These are phyloP conservation scores for Lactuca sativa DNA, from an alignment of 129 eudicot genomes.

Conservation along the genomic window DNA sequence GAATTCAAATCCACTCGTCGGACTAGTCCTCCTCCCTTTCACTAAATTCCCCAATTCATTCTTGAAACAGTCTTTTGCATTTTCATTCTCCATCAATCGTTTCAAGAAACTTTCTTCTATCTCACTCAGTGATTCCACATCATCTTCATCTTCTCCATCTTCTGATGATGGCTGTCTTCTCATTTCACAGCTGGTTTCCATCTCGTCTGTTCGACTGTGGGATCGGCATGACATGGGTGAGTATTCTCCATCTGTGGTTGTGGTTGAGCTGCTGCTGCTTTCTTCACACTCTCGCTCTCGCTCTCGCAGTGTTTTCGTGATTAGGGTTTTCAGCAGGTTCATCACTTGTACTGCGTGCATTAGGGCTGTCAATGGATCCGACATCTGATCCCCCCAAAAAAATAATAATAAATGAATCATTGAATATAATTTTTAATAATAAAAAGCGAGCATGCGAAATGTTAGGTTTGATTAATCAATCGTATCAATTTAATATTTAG, in stretches of 20 bases:
- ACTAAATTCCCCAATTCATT: constrained; percentile 50
- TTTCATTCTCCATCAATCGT: constrained; percentile 54
- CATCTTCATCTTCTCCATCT: constrained; percentile 37
- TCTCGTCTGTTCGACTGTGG: constrained; percentile 45
- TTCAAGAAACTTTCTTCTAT: constrained; percentile 68
- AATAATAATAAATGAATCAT: no score
- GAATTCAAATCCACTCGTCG: constrained; percentile 36
- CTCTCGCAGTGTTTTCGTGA: constrained; percentile 57
- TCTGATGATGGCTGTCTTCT: constrained; percentile 33
- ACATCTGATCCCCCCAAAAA: constrained; percentile 45
- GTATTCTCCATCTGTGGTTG: constrained; percentile 38
- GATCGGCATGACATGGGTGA: constrained; percentile 68
- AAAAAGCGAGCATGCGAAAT: not conserved
- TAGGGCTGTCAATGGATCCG: constrained; percentile 88
- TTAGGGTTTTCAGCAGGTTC: constrained; percentile 73
- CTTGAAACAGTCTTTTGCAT: constrained; percentile 58
- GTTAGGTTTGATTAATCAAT: not conserved
- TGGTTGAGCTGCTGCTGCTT: not conserved
- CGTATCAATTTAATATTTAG: not conserved
- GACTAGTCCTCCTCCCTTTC: constrained; percentile 38
- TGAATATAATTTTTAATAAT: no score
- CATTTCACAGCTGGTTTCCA: constrained; percentile 78
- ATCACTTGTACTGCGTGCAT: constrained; percentile 95
- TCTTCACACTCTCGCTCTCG: constrained; percentile 32
- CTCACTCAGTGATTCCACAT: constrained; percentile 59